Evolutionary conservation across 805 yeast genomes (phyloP), one percentile per base, ranked within the genome.

Genomic region (Candida fluviatilis): DNA sequence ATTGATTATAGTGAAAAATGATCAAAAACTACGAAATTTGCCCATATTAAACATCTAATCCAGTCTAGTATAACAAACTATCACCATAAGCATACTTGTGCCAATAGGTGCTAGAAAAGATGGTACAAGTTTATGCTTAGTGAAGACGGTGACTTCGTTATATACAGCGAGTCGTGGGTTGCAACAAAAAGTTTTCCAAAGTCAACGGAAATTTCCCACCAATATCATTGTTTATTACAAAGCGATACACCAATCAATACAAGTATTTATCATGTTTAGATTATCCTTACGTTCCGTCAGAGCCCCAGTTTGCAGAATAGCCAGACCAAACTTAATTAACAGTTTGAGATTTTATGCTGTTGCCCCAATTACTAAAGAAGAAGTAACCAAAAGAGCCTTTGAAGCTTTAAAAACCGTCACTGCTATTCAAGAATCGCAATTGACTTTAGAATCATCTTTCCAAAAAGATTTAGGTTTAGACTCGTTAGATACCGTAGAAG

Each of bases 401-500:
- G 86, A 84, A 54, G 95, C 93, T 40, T 81, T 82, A 64, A 75
- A 76, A 46, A 65, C 76, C 35, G 73, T 70, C 40, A 66, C 71
- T 33, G 66, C 73, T 36, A 64, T 68, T 51, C 72, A 68, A 50
- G 73, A 68, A 47, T 64, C 72, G 36, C 64, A 60, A 43, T 56
- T 68, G 37, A 39, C 68, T 26, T 59, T 62, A 50, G 71, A 64
- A 21, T 70, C 85, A 7, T 70, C 78, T 35, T 79, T 82, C 61
- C 71, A 74, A 45, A 77, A 74, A 49, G 95, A 86, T 55, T 75
- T 86, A 50, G 91, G 90, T n/a, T 76, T 86, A 58, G 99, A 91
- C 65, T 86, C 96, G 7, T 75, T 91, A 50, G 99, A 91, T 58
- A 84, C 93, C 46, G 96, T 91, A 46, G 99, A 91, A 71, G 90